Conservation (phyloP, 805 yeast genomes). For the Lipomyces anomalus region DNA sequence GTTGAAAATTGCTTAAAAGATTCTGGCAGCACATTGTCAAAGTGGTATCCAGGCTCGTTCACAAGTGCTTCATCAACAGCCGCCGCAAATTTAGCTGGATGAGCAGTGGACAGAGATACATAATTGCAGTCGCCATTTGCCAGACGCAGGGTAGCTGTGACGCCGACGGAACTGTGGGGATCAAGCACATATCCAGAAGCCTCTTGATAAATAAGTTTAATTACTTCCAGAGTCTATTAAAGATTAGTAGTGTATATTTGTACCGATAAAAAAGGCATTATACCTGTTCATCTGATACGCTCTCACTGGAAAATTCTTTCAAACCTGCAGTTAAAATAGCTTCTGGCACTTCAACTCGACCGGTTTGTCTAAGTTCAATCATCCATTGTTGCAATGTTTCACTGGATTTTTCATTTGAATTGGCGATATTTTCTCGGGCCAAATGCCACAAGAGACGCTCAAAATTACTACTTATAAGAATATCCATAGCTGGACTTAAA, state of each 20-base stretch:
- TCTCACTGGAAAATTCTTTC: conserved; percentile 66
- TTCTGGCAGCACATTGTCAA: conserved; percentile 86
- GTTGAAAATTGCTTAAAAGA: conserved; percentile 69
- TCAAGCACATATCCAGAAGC: conserved; percentile 69
- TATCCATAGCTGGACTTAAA: conserved; percentile 97
- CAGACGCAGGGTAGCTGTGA: conserved; percentile 64
- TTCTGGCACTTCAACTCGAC: conserved; percentile 66
- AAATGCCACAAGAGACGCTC: conserved; percentile 95
- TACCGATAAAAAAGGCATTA: background rate
- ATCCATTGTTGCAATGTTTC: conserved; percentile 67
- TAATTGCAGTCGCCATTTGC: conserved; percentile 46
- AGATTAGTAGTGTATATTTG: background rate
- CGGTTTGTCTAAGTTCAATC: conserved; percentile 65
- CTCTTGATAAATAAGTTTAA: conserved; percentile 58
- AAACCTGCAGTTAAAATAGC: conserved; percentile 62
- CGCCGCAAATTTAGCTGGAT: conserved; percentile 96
- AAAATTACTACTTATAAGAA: conserved; percentile 87
- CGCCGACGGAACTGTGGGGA: conserved; percentile 96
- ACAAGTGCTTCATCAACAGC: conserved; percentile 81
- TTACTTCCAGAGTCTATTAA: conserved; percentile 69
- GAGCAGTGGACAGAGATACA: conserved; percentile 91
- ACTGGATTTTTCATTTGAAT: conserved; percentile 66
- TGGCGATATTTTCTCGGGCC: conserved; percentile 63
- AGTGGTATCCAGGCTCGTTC: conserved; percentile 66
- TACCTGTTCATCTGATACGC: conserved; percentile 58